These are phyloP conservation scores for Nakazawaea laoshanensis DNA, from an alignment of 805 yeast species.

Conservation along the genomic window DNA sequence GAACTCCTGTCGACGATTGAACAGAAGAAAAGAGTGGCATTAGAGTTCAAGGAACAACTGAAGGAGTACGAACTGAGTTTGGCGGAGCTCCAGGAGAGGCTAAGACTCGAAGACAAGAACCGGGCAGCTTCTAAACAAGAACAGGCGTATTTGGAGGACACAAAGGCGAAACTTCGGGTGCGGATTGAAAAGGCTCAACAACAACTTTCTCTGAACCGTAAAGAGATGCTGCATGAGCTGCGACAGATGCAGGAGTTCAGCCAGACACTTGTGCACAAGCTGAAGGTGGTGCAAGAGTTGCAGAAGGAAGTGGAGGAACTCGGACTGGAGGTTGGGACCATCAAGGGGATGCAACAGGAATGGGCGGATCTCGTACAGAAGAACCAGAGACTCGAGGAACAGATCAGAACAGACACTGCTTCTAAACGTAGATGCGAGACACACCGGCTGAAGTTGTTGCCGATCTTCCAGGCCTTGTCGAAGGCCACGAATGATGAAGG, in stretches of 20 bases:
- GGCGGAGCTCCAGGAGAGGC: conserved; percentile 28
- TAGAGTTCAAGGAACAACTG: conserved; percentile 31
- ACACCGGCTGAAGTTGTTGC: conserved; percentile 15
- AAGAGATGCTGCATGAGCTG: conserved; percentile 24
- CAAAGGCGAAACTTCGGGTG: conserved; percentile 25
- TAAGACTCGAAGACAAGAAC: conserved; percentile 31
- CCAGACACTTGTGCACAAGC: conserved; percentile 17
- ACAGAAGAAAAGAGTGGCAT: conserved; percentile 22
- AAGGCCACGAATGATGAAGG: conserved; percentile 10
- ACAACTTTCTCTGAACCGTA: conserved; percentile 18
- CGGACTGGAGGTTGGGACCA: conserved; percentile 15
- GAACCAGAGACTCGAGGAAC: conserved; percentile 24
- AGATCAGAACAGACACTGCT: conserved; percentile 19
- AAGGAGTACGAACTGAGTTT: conserved; percentile 22
- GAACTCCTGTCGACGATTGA: conserved; percentile 26
- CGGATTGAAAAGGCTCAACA: conserved; percentile 25
- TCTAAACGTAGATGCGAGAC: conserved; percentile 19
- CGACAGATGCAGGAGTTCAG: conserved; percentile 27
- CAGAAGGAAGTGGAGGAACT: conserved; percentile 14
- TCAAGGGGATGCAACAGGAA: conserved; percentile 20
- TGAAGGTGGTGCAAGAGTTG: too few species aligned
- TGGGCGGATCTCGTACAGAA: conserved; percentile 17
- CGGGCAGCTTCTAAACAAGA: conserved; percentile 30
- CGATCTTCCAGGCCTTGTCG: conserved; percentile 17
- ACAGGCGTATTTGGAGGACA: conserved; percentile 31